Conservation (phyloP, 768 basidiomycete species). For the Inosperma sp. region DNA sequence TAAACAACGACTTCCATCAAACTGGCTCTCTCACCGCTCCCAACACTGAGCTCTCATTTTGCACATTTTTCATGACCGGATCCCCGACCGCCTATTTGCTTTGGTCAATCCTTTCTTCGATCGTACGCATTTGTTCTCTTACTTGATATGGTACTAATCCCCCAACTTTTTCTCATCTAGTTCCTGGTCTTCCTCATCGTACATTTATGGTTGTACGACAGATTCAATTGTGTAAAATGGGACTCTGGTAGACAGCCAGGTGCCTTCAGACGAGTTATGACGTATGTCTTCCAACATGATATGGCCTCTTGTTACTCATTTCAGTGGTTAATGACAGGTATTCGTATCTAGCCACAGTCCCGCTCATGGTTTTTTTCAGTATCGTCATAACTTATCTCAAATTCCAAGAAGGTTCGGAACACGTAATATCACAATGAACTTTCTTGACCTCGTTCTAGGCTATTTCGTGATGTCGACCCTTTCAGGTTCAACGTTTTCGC, state of each 20-base stretch:
- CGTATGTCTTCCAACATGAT: conserved; percentile 42
- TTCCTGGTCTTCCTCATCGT: conserved; percentile 63
- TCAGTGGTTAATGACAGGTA: conserved; percentile 43
- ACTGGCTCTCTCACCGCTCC: conserved; percentile 29
- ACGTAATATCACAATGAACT: not conserved
- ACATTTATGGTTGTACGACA: conserved; percentile 81
- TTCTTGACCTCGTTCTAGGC: conserved; percentile 28
- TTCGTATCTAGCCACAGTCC: conserved; percentile 71
- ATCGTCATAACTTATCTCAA: conserved; percentile 61
- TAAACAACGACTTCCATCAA: conserved; percentile 18
- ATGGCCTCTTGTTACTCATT: conserved; percentile 16
- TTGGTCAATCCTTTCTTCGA: conserved; percentile 66
- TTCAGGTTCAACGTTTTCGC: conserved; percentile 25
- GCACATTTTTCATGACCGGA: conserved; percentile 73
- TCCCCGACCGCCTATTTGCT: conserved; percentile 71
- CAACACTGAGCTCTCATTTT: conserved; percentile 20
- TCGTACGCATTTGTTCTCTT: conserved; percentile 59
- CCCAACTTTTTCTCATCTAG: conserved; percentile 29
- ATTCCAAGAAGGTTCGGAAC: conserved; percentile 62
- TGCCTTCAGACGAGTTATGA: conserved; percentile 86
- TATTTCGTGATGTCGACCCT: conserved; percentile 34
- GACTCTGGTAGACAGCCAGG: conserved; percentile 73
- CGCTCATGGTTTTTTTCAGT: conserved; percentile 60
- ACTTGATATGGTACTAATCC: conserved; percentile 43
- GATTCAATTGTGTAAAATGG: conserved; percentile 71